Evolutionary conservation across 345 rosid genomes (phyloP).

Genomic region (Sonneratia caseolaris): DNA sequence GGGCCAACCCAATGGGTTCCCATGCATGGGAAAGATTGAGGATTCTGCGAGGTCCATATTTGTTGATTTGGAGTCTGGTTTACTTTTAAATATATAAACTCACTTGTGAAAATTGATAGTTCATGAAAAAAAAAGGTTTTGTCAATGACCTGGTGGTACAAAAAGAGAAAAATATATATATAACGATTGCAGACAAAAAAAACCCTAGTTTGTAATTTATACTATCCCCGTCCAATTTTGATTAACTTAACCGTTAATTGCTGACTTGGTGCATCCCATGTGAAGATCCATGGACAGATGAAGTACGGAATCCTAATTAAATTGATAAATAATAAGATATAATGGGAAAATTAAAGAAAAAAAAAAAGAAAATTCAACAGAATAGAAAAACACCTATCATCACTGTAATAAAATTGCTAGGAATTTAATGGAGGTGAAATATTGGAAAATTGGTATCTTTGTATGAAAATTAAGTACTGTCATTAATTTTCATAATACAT

Average conservation of each 20-base stretch:
- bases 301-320: too few species aligned
- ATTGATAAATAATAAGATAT: too few species aligned
- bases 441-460: background rate
- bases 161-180: background rate
- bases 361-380: too few species aligned
- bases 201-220: too few species aligned
- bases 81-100: background rate
- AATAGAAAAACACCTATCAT: background rate
- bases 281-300: too few species aligned
- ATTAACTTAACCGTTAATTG: too few species aligned
- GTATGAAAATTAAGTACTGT: background rate
- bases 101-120: background rate
- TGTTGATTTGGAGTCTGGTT: background rate
- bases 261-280: too few species aligned
- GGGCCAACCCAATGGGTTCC: constrained; percentile 82
- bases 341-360: too few species aligned
- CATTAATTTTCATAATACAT: background rate
- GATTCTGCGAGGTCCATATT: constrained; percentile 42
- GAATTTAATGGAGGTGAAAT: background rate
- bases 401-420: background rate
- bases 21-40: constrained; percentile 90
- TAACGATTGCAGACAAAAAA: background rate
- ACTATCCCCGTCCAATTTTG: too few species aligned
- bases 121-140: too few species aligned
- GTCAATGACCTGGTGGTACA: background rate